Evolutionary conservation across 2,329 filamentous ascomycete species (phyloP), one percentile per base, ranked within the genome.

Genomic region (Albophoma yamanashiensis): DNA sequence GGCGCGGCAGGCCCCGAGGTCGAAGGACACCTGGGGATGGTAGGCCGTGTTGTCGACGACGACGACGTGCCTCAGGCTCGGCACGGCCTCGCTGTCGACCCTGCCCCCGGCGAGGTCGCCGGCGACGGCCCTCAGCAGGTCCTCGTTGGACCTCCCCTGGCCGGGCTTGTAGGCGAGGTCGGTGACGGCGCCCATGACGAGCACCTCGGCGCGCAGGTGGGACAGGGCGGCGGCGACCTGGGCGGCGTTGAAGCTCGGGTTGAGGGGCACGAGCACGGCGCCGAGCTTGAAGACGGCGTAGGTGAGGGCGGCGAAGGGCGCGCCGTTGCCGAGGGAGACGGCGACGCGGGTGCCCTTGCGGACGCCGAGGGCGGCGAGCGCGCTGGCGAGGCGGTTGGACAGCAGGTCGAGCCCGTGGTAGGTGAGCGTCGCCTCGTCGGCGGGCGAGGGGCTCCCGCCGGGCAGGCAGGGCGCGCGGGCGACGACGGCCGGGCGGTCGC

Each of bases 221-320:
- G 81, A 81, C 36, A 97, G 78, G 0, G 92, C 93, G 3, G 91
- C 83, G 6, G 84, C 79, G 11, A 97, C 85, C 76, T 97, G 94
- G 6, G 78, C 73, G 4, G 84, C 80, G 66, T 91, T 96, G 78
- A 97, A 97, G 1, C 85, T 88, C 25, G 92, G 93, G 71, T 99
- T 97, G 31, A 97, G 76, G 0, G 93, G 94, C n/a, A 96, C 92
- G 63, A 97, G 78, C 57, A 97, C 84, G 31, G 91, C 93, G n/a
- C 94, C 94, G 12, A 97, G 82, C 74, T 97, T 97, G 78, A 93
- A 96, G 59, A 94, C 73, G 0, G 92, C 92, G 74, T 97, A 97
- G 7, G 89, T 93, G 25, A 94, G 81, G 57, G 88, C 87, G 3
- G 90, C 91, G 71, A 91, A 93, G 39, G 91, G 82, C 70, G 95